These are phyloP conservation scores for Corynespora cassiicola DNA, from an alignment of 2,329 filamentous ascomycete genomes.

Conservation along the genomic window DNA sequence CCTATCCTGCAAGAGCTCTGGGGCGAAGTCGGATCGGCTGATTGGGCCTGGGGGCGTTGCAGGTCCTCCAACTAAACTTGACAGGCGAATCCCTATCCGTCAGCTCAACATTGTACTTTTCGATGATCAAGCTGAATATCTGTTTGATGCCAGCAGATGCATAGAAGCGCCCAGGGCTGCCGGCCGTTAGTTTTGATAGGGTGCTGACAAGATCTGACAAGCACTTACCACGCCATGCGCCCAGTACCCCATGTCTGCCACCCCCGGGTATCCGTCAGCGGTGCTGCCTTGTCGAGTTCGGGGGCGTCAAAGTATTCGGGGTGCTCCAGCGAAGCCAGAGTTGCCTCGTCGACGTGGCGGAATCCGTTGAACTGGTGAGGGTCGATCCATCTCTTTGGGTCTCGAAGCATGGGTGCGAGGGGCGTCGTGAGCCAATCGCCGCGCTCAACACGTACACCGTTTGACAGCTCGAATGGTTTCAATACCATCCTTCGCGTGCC, in stretches of 20 bases:
- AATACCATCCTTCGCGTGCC: conserved; percentile 21
- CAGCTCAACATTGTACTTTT: conserved; percentile 6
- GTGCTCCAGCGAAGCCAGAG: conserved; percentile 8
- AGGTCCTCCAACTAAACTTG: conserved; percentile 3
- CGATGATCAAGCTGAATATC: conserved; percentile 6
- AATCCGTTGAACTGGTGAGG: conserved; percentile 24
- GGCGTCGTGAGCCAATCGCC: conserved; percentile 27
- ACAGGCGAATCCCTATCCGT: conserved; percentile 1
- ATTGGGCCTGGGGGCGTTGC: conserved; percentile 4
- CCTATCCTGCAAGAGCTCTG: too few relatives aligned
- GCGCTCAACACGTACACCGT: conserved; percentile 17
- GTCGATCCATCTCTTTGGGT: conserved; percentile 13
- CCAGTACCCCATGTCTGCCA: conserved; percentile 25
- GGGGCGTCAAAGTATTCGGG: background rate
- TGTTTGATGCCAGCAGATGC: conserved; percentile 7
- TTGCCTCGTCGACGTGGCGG: conserved; percentile 18
- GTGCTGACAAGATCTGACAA: conserved; percentile 20
- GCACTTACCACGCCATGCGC: conserved; percentile 20
- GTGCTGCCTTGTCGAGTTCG: too few relatives aligned
- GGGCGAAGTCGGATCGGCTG: too few relatives aligned
- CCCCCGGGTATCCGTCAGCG: conserved; percentile 17
- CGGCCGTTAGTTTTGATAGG: too few relatives aligned
- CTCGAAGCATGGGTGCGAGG: conserved; percentile 19
- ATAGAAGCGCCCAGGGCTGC: conserved; percentile 10
- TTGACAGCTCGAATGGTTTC: conserved; percentile 18